Evolutionary conservation across 116 monocot species (phyloP), one percentile per base, ranked within the genome.

Genomic region (Papilionanthe hybrid): DNA sequence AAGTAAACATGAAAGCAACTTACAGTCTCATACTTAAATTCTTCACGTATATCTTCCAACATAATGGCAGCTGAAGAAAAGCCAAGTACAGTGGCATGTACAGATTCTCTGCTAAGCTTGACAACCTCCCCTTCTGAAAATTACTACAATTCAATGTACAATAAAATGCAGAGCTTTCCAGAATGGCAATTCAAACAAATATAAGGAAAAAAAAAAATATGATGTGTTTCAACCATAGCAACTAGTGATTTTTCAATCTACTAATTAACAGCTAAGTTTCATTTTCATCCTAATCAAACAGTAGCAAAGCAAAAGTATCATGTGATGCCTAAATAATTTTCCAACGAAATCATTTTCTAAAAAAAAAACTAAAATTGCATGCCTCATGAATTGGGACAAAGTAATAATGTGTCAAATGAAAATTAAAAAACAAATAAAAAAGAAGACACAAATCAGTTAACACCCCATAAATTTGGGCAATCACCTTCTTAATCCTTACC

Each of bases 41-140:
- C 91, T 83, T 84, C 55, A 55, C 88, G 88, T 19, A 97, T 94
- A 82, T 97, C 92, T 75, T 91, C 89, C 50, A 45, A 77, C 89
- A 89, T 86, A 58, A 97, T 94, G 29, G 88, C 85, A 60, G 86
- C 97, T 73, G 94, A 92, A 67, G 88, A 89, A 83, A 94, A 91
- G 23, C 97, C 94, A 69, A 94, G 90, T 58, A 97, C 88, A 63
- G 89, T 79, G 9, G 86, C 83, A 89, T 94, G 91, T 55, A 97
- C 91, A 22, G 91, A 92, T 56, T 97, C 94, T 75, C 85, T 91
- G 42, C 88, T 85, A 55, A 97, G 81, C 81, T 91, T 97, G 68
- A 87, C 94, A 42, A 94, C 92, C 84, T 97, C 94, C 47, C 97
- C 97, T 83, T 97, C 94, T 97, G 90, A 44, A 25, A 30, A 65